Percentiles rank a stretch among this genome's conserved stretches.
phyloP scores from a whole-genome alignment of 495 filamentous ascomycete genomes.

The Aspergillus bridgeri region DNA sequence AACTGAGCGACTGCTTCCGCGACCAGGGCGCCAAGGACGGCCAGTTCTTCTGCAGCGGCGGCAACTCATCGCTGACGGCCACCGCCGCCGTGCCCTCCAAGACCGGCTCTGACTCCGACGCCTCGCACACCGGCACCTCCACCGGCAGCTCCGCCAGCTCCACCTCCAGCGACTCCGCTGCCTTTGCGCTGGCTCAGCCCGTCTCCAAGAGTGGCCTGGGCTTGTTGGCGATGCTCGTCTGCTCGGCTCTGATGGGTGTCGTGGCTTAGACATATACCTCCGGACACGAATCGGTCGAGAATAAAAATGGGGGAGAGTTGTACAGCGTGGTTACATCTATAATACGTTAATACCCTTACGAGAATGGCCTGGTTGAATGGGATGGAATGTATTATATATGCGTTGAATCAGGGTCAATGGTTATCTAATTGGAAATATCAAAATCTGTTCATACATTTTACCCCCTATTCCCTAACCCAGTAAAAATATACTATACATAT shows the following conservation, averaged over 20 bases:
- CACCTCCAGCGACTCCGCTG: slow-evolving; percentile 13
- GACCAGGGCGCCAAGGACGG: slow-evolving; percentile 27
- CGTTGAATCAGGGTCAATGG: neutral
- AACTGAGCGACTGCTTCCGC: slow-evolving; percentile 35
- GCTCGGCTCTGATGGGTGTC: slow-evolving; percentile 30
- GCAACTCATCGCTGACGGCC: slow-evolving; percentile 33
- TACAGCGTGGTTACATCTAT: neutral
- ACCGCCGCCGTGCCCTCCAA: slow-evolving; percentile 29
- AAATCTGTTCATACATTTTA: no score
- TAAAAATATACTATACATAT: no score
- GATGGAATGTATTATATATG: neutral
- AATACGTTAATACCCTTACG: slow-evolving; percentile 1
- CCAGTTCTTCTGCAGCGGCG: slow-evolving; percentile 39
- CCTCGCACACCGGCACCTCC: slow-evolving; percentile 16
- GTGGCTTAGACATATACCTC: no score
- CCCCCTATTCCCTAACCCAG: neutral
- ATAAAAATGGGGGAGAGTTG: neutral
- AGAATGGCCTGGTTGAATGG: neutral
- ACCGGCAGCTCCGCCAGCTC: slow-evolving; percentile 2
- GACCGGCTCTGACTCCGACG: slow-evolving; percentile 18
- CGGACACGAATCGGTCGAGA: neutral
- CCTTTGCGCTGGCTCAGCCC: slow-evolving; percentile 10
- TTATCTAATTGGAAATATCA: neutral
- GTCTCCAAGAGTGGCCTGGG: slow-evolving; percentile 36
- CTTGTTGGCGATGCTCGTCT: slow-evolving; percentile 36